Conservation (phyloP, 2,329 filamentous ascomycete genomes). For the Monosporascus ibericus region DNA sequence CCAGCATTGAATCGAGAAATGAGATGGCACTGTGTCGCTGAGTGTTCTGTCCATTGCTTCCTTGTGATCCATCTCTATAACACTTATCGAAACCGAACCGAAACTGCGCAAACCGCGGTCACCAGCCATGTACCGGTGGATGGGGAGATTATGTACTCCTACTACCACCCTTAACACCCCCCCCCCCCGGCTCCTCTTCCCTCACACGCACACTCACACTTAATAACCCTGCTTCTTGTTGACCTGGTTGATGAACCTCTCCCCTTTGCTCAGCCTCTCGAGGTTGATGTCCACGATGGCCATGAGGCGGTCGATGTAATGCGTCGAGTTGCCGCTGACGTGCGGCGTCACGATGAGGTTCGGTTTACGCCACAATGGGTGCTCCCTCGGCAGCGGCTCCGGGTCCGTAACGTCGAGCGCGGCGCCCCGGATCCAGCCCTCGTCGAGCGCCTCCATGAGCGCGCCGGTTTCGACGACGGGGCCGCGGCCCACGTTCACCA, state of each 20-base stretch:
- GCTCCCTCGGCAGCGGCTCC: conserved; percentile 56
- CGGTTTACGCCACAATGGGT: conserved; percentile 56
- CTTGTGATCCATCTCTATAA: too few relatives aligned
- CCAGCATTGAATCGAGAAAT: too few relatives aligned
- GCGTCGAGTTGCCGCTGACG: conserved; percentile 22
- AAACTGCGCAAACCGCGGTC: too few relatives aligned
- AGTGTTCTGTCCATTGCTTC: too few relatives aligned
- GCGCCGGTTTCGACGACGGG: conserved; percentile 33
- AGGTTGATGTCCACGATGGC: conserved; percentile 23
- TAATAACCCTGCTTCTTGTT: conserved; percentile 26
- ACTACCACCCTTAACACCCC: too few relatives aligned
- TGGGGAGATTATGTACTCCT: too few relatives aligned
- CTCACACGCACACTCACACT: not conserved
- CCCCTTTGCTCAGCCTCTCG: conserved; percentile 19
- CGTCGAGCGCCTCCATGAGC: conserved; percentile 47
- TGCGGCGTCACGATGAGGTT: conserved; percentile 50
- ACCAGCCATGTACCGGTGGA: too few relatives aligned
- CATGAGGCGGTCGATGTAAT: conserved; percentile 19
- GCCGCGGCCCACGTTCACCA: conserved; percentile 61
- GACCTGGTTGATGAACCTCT: conserved; percentile 24
- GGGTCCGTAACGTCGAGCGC: conserved; percentile 66
- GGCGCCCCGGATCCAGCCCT: conserved; percentile 41
- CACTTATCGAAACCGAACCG: too few relatives aligned
- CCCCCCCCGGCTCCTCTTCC: too few relatives aligned
- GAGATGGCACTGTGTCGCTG: too few relatives aligned